Evolutionary conservation across 2,329 filamentous ascomycete genomes (phyloP), one percentile per base, ranked within the genome.

Genomic region (Simplicillium sp.): DNA sequence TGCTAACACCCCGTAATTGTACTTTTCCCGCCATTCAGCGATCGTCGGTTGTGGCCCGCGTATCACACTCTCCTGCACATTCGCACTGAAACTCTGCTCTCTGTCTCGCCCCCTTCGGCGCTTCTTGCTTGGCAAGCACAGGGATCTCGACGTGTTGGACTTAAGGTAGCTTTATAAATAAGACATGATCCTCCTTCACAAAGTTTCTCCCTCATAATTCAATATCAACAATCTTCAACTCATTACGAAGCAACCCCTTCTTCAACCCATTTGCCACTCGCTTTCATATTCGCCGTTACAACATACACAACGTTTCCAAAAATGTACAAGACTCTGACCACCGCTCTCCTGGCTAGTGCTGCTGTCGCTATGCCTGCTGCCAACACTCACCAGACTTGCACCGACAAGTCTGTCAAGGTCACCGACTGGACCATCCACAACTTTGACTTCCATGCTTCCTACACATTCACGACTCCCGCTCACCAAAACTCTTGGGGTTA

Each of bases 401-500:
- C 48, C 7, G 9, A 38, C 7, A 41, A 42, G 36, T 55, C 54
- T 7, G 39, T 38, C 29, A 39, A 44, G 25, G 37, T 54, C 37
- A 36, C 28, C 7, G 35, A 45, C 8, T 75, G 70, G 68, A 55
- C 52, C 1, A 48, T 73, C 34, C 47, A 57, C 36, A 51, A 58
- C 52, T 70, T 76, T 44, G 61, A 66, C 53, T 75, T 61, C 60
- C 64, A 69, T 53, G 64, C 64, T n/a, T 62, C 58, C 11, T 71
- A 67, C 53, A 54, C 59, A 51, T 74, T 72, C 60, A 61, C 60
- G 13, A 74, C 68, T 2, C 71, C 71, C 0, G 59, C 71, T 3
- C 71, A 75, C 56, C 68, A 73, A 46, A 68, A 66, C 52, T 63
- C 63, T 2, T 62, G 55, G 54, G 71, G 70, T 37, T 60, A 61